Evolutionary conservation across 2,329 filamentous ascomycete genomes (phyloP).

Genomic region (Colletotrichum truncatum): DNA sequence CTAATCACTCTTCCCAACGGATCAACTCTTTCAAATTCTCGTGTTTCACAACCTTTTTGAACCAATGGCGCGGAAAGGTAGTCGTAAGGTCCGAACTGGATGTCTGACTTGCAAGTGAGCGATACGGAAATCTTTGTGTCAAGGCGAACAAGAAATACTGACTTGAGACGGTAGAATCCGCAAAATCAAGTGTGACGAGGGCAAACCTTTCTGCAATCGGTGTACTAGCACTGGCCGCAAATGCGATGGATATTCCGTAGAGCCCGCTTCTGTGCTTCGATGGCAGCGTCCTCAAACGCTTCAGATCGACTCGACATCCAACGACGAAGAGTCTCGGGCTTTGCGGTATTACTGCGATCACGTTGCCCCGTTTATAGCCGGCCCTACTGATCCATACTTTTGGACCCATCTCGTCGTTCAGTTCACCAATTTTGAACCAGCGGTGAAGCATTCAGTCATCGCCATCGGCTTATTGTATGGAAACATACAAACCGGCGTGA

Average conservation of each 20-base stretch:
- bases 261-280: background rate
- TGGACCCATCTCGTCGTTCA: conserved; percentile 29
- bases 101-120: conserved; percentile 64
- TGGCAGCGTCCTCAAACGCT: conserved; percentile 4
- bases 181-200: conserved; percentile 66
- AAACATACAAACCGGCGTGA: background rate
- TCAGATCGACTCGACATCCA: background rate
- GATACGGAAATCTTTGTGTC: background rate
- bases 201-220: conserved; percentile 59
- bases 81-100: conserved; percentile 54
- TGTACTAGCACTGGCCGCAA: conserved; percentile 63
- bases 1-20: background rate
- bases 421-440: conserved; percentile 8
- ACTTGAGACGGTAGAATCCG: conserved; percentile 49
- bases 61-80: conserved; percentile 19
- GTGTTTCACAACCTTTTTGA: background rate
- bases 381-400: conserved; percentile 20
- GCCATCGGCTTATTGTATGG: conserved; percentile 31
- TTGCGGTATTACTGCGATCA: conserved; percentile 10
- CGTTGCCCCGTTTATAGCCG: conserved; percentile 18
- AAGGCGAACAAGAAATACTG: background rate
- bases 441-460: conserved; percentile 11
- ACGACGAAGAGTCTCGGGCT: background rate
- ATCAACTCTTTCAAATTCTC: background rate
- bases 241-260: conserved; percentile 61